Conservation (phyloP, 306 rosid genomes). For the Malus fusca region DNA sequence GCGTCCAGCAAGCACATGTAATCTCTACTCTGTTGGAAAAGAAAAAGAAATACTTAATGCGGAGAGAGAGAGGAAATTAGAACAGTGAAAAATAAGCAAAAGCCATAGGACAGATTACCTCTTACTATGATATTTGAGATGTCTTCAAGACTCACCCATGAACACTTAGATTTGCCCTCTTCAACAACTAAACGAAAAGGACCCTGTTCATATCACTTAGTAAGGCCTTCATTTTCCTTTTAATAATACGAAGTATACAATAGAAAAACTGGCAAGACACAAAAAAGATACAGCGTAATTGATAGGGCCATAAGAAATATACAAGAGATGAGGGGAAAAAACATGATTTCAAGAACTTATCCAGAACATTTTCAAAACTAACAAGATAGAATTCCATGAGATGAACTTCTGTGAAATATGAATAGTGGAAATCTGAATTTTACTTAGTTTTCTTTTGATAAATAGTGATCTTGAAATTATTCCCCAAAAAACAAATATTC, state of each 20-base stretch:
- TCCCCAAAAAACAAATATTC: not conserved
- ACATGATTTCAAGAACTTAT: not conserved
- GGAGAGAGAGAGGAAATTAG: not conserved
- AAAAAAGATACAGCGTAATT: not conserved
- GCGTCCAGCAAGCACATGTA: not conserved
- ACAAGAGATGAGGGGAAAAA: not conserved
- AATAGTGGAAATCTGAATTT: not conserved
- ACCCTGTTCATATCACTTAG: slow-evolving; percentile 43
- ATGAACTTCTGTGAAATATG: not conserved
- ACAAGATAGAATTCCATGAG: not conserved
- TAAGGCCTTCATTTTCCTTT: not conserved
- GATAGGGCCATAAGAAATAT: not conserved
- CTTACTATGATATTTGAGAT: slow-evolving; percentile 69
- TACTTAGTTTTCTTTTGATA: not conserved
- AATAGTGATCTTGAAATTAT: not conserved
- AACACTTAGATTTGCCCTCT: slow-evolving; percentile 96
- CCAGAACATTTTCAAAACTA: not conserved
- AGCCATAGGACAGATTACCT: slow-evolving; percentile 44
- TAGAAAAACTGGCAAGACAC: not conserved
- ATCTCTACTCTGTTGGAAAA: not conserved
- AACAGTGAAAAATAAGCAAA: slow-evolving; percentile 5
- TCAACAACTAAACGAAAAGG: slow-evolving; percentile 94
- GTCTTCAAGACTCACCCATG: slow-evolving; percentile 97
- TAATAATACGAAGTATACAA: not conserved
- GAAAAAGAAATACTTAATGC: not conserved